These are phyloP conservation scores for Cladosporium colombiae DNA, from an alignment of 2,329 filamentous ascomycete genomes.

Conservation along the genomic window DNA sequence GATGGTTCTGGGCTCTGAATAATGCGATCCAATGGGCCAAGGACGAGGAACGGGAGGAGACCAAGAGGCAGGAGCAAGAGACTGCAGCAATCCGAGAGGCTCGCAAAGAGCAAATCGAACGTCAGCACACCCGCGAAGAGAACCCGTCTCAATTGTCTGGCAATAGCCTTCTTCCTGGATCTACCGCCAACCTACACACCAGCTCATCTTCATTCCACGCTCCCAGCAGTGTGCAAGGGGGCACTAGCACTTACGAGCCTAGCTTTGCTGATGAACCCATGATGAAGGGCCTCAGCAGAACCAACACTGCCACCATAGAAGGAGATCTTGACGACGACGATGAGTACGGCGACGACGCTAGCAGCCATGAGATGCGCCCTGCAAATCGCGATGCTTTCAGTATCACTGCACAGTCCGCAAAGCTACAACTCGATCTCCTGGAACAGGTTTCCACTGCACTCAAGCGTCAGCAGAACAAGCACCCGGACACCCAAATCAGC, in stretches of 20 bases:
- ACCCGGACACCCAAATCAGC: constrained; percentile 70
- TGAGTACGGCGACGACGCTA: constrained; percentile 78
- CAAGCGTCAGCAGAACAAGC: constrained; percentile 67
- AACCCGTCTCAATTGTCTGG: constrained; percentile 27
- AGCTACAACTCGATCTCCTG: constrained; percentile 87
- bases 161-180: constrained; percentile 39
- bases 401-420: constrained; percentile 94
- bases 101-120: constrained; percentile 70
- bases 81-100: constrained; percentile 76
- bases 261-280: constrained; percentile 58
- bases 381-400: constrained; percentile 91
- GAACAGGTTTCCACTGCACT: constrained; percentile 82
- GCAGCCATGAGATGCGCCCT: constrained; percentile 70
- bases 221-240: constrained; percentile 51
- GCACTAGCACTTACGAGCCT: constrained; percentile 60
- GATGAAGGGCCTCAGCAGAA: constrained; percentile 50
- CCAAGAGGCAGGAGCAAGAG: constrained; percentile 71
- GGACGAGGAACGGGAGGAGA: constrained; percentile 91
- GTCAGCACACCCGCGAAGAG: constrained; percentile 40
- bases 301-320: constrained; percentile 52
- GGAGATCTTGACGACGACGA: constrained; percentile 67
- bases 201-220: constrained; percentile 41
- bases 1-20: constrained; percentile 99
- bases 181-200: constrained; percentile 52
- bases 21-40: constrained; percentile 99